A percentile compares a stretch with the other conserved stretches of the same genome.
Evolutionary conservation across 2,329 filamentous ascomycete genomes (phyloP).

Genomic region (Ophiostoma himal-ulmi): DNA sequence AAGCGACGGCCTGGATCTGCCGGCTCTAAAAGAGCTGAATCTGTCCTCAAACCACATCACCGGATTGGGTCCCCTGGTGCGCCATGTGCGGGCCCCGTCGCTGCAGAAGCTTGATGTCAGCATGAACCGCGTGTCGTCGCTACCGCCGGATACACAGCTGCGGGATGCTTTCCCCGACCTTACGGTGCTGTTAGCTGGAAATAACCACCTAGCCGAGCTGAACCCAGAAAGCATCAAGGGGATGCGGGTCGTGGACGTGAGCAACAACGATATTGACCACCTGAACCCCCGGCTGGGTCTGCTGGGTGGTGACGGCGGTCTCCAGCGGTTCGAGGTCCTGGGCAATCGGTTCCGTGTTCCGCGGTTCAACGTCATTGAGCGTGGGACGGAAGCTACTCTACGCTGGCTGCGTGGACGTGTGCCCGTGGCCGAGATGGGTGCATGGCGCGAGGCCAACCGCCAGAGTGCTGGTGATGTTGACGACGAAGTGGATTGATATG

Average conservation of each 20-base stretch:
- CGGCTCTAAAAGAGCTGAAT: slow-evolving; percentile 70
- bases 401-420: slow-evolving; percentile 75
- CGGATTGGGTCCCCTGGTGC: slow-evolving; percentile 59
- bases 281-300: slow-evolving; percentile 77
- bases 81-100: slow-evolving; percentile 63
- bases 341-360: slow-evolving; percentile 88
- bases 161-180: slow-evolving; percentile 64
- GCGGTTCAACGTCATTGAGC: slow-evolving; percentile 73
- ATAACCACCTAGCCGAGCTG: slow-evolving; percentile 72
- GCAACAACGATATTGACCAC: slow-evolving; percentile 78
- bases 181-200: slow-evolving; percentile 63
- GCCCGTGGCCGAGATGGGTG: slow-evolving; percentile 53
- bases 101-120: slow-evolving; percentile 76
- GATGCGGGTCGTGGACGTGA: slow-evolving; percentile 68
- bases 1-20: slow-evolving; percentile 61
- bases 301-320: slow-evolving; percentile 55
- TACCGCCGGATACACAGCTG: slow-evolving; percentile 52
- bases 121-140: slow-evolving; percentile 67
- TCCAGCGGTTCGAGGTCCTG: slow-evolving; percentile 66
- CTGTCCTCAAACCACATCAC: slow-evolving; percentile 68
- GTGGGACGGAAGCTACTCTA: slow-evolving; percentile 79
- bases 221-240: slow-evolving; percentile 69
- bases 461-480: slow-evolving; percentile 18
- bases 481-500: slow-evolving; percentile 20
- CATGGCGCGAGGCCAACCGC: slow-evolving; percentile 43